phyloP scores from a whole-genome alignment of 1,139 yeast species.

The Taphrina pruni region DNA sequence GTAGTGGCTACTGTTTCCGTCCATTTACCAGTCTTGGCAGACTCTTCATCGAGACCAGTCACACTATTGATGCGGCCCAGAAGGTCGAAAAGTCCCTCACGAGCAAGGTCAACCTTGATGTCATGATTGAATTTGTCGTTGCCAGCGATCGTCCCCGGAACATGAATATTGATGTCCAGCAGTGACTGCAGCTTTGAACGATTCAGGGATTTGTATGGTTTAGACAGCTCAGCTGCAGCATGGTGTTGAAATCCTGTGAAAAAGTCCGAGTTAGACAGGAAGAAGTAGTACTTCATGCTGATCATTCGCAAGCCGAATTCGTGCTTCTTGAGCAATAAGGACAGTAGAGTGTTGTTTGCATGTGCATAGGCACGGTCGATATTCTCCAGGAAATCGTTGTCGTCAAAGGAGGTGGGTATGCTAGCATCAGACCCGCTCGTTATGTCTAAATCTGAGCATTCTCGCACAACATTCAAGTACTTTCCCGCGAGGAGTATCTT shows the following conservation, averaged over 20 bases:
- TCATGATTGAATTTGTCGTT: conserved; percentile 54
- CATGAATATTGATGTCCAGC: conserved; percentile 54
- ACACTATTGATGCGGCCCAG: conserved; percentile 69
- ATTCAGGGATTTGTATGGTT: conserved; percentile 54
- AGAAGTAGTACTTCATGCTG: conserved; percentile 59
- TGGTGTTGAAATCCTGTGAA: conserved; percentile 57
- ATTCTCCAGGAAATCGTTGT: conserved; percentile 51
- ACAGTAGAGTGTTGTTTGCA: conserved; percentile 69
- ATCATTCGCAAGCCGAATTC: conserved; percentile 55
- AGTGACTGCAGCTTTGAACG: conserved; percentile 54
- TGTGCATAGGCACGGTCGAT: conserved; percentile 68
- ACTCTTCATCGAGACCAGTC: conserved; percentile 64
- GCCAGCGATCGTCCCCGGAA: conserved; percentile 54
- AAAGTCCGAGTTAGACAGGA: conserved; percentile 62
- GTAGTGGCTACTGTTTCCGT: conserved; percentile 49
- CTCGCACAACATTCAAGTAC: conserved; percentile 73
- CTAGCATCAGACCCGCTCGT: conserved; percentile 46
- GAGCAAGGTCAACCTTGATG: conserved; percentile 50
- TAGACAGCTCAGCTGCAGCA: conserved; percentile 55
- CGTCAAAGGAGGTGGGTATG: conserved; percentile 47
- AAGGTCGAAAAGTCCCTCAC: conserved; percentile 60
- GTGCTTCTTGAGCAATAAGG: conserved; percentile 67
- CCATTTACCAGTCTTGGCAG: conserved; percentile 51
- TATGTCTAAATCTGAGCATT: conserved; percentile 57
- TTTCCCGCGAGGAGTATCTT: conserved; percentile 85